phyloP scores from a whole-genome alignment of 176 grass and related monocot genomes.

The Raddia distichophylla region DNA sequence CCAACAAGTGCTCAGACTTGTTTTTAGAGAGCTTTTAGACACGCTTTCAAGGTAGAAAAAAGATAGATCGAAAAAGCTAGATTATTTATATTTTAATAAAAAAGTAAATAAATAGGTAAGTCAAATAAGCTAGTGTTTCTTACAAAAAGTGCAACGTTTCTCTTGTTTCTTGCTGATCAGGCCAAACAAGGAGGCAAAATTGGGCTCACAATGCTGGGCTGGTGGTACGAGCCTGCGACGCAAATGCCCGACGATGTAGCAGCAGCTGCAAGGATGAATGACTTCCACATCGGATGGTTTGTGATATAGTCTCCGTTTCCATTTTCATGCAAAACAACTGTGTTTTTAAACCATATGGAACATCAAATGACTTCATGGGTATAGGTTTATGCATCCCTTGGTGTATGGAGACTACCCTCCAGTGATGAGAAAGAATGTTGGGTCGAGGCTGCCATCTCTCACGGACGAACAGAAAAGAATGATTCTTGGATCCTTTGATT shows the following conservation, averaged over 20 bases:
- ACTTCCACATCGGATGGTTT: conserved; percentile 95
- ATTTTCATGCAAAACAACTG: background rate
- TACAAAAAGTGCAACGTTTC: background rate
- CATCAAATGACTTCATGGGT: conserved; percentile 10
- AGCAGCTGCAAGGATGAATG: conserved; percentile 72
- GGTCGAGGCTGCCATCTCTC: conserved; percentile 65
- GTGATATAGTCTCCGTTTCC: conserved; percentile 6
- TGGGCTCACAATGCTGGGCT: conserved; percentile 72
- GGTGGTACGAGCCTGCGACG: conserved; percentile 72
- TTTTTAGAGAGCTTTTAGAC: too few relatives aligned
- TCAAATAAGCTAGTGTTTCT: background rate
- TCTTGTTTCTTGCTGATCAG: conserved; percentile 41
- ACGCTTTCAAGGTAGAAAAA: too few relatives aligned
- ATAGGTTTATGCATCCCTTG: conserved; percentile 77
- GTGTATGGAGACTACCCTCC: conserved; percentile 77
- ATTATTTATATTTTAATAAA: too few relatives aligned
- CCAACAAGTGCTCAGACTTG: too few relatives aligned
- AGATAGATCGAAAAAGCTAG: too few relatives aligned
- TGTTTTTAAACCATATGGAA: background rate
- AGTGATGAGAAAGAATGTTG: conserved; percentile 74
- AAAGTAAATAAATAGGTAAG: too few relatives aligned
- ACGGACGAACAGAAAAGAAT: conserved; percentile 52
- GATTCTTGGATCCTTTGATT: conserved; percentile 72
- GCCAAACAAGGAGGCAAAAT: conserved; percentile 74
- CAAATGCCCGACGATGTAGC: conserved; percentile 61